These are phyloP conservation scores for Vaccinium myrtillus DNA, from an alignment of 148 eudicot genomes.

Conservation along the genomic window DNA sequence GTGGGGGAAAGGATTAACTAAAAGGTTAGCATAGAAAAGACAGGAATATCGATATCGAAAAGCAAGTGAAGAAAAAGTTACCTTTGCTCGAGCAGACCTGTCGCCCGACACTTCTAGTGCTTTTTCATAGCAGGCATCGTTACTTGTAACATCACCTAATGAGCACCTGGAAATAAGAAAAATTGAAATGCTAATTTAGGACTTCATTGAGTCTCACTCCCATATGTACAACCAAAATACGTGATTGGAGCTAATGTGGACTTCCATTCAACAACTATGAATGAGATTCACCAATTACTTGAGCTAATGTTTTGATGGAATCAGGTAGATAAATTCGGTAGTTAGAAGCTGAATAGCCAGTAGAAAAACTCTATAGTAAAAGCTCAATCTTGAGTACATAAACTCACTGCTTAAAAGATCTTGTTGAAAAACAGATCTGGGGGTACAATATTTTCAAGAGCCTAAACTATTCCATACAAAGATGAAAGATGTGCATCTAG, in stretches of 20 bases:
- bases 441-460: neutral
- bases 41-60: neutral
- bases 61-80: conserved; percentile 24
- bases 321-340: neutral
- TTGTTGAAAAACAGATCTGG: neutral
- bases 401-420: neutral
- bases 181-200: neutral
- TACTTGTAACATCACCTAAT: conserved; percentile 77
- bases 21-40: conserved; percentile 1
- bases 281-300: neutral
- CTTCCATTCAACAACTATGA: neutral
- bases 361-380: neutral
- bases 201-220: neutral
- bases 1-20: neutral
- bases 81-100: conserved; percentile 89
- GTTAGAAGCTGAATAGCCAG: no score
- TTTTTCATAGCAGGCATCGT: conserved; percentile 76
- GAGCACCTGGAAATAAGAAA: conserved; percentile 60
- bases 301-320: neutral
- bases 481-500: neutral
- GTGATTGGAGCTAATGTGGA: neutral
- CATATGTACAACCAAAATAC: neutral
- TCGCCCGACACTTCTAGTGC: conserved; percentile 81
- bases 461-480: neutral
- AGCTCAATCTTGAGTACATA: neutral